phyloP scores from a whole-genome alignment of 2,329 filamentous ascomycete species.

The Cladosporium colombiae region DNA sequence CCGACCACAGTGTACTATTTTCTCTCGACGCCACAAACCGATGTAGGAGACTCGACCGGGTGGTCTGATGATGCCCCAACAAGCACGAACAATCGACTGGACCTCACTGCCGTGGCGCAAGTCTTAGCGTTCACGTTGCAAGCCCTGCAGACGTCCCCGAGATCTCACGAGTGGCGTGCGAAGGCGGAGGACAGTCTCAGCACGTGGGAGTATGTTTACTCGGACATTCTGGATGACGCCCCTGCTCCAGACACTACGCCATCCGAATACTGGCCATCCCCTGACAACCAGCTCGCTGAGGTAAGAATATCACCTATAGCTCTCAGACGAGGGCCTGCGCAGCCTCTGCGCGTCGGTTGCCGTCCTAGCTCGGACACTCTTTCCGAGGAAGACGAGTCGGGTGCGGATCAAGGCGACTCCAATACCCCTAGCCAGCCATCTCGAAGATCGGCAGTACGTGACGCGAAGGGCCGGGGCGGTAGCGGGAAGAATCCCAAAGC shows the following conservation, averaged over 20 bases:
- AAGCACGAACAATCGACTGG: not conserved
- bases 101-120: conserved; percentile 12
- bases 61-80: conserved; percentile 6
- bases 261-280: not conserved
- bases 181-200: not conserved
- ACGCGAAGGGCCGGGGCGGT: not conserved
- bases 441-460: not conserved
- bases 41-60: conserved; percentile 1
- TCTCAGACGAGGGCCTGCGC: not conserved
- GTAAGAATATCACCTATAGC: not conserved
- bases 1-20: conserved; percentile 4
- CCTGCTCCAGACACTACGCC: not conserved
- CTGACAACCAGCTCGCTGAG: not conserved
- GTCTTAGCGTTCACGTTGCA: not conserved
- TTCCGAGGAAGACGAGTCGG: not conserved
- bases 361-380: not conserved
- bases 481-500: not conserved
- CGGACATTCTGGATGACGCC: not conserved
- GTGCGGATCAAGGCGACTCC: not conserved
- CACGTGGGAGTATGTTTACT: not conserved
- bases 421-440: not conserved
- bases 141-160: not conserved
- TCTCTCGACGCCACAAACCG: conserved; percentile 3
- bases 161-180: conserved; percentile 2
- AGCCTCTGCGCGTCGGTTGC: not conserved